Conservation (phyloP, 2,329 filamentous ascomycete species). For the Intubia oerlemansii region DNA sequence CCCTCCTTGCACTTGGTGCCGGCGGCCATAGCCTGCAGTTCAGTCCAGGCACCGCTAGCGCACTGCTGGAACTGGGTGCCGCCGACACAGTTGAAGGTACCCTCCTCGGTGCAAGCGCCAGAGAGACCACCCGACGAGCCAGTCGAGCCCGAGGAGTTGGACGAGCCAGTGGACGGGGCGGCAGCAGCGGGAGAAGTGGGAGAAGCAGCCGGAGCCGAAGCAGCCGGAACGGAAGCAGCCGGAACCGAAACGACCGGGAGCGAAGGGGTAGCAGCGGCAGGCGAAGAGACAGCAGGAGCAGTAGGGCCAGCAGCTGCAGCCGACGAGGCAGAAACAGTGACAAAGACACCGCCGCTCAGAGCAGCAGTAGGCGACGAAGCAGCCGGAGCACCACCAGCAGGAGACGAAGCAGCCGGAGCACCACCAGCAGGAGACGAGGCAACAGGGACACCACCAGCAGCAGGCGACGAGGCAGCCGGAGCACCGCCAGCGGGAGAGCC, state of each 20-base stretch:
- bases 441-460: not conserved
- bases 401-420: constrained; percentile 4
- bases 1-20: constrained; percentile 25
- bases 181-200: not conserved
- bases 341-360: constrained; percentile 16
- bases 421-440: constrained; percentile 3
- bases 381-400: not conserved
- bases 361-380: not conserved
- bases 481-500: constrained; percentile 5
- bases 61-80: constrained; percentile 27
- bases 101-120: constrained; percentile 23
- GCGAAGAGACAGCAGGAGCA: constrained; percentile 7
- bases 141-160: constrained; percentile 1
- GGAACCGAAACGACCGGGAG: constrained; percentile 2
- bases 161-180: not conserved
- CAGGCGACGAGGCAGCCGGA: constrained; percentile 3
- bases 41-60: constrained; percentile 24
- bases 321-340: constrained; percentile 12
- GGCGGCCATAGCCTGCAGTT: constrained; percentile 17
- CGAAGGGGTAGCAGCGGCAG: constrained; percentile 1
- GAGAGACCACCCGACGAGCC: constrained; percentile 15
- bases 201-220: not conserved
- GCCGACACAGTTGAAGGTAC: constrained; percentile 27
- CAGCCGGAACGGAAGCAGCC: constrained; percentile 1
- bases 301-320: not conserved